Base-by-base conservation (phyloP, 163 green algal genomes). In the Chloroidium sp. region DNA sequence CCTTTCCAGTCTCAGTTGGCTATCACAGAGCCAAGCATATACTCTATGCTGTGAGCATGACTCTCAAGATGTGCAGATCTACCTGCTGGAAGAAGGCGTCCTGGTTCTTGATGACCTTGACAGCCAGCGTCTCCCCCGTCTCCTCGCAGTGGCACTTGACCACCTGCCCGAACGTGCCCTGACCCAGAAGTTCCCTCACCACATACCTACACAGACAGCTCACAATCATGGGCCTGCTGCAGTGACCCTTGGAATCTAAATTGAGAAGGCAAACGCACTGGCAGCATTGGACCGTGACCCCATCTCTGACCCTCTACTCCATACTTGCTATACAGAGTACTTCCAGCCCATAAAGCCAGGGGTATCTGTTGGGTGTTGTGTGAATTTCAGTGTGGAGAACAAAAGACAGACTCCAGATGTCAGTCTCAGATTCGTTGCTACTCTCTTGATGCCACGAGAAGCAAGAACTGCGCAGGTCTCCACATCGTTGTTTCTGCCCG, bases 61-160 rank as follows among this genome's bases (percentile, higher is more conserved):
- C 6, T 72, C 6, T 72, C 6, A 72, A 72, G 64, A 72, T 10
- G 6, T 6, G 64, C 64, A 86, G 75, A 2, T 83, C n/a, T 3
- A 86, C 90, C 87, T 99, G 95, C 79, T 98, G 94, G 84, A 95
- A 98, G 87, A 98, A 99, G 10, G 95, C 96, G 0, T 90, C 87
- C 88, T 98, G 95, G 85, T 98, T 98, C 88, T 99, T 99, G 86
- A 99, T 97, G 2, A 99, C 93, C 90, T 99, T 98, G 1, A 95
- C 84, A 10, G 87, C 85, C 72, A 90, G 86, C 4, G 75, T 58
- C 10, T 82, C 81, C 4, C 76, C 14, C 0, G 59, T 64, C 57
- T 62, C 78, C 58, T 82, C 80, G 58, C 85, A 89, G 72, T 84
- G 87, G 80, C 93, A 97, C 74, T 91, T 83, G 59, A 93, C 93